Evolutionary conservation across 2,329 filamentous ascomycete species (phyloP), one percentile per base, ranked within the genome.

Genomic region (Epichloe hybrida): DNA sequence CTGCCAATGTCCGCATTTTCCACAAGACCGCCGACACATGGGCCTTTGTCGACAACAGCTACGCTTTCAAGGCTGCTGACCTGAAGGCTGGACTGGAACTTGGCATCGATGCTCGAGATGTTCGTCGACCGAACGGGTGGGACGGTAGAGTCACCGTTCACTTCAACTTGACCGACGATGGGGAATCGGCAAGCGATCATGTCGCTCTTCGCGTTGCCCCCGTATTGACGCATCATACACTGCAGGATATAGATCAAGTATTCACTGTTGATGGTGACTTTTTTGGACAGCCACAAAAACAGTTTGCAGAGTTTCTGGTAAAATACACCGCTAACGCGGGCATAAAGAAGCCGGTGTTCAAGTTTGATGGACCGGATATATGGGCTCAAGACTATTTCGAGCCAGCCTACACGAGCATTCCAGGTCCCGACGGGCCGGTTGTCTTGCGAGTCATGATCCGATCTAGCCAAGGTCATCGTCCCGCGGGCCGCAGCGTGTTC

Each of bases 371-470:
- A 17, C 17, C 17, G 6, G 66, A 69, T 48, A 54, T 62, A 17
- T 72, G 67, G 69, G 61, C 62, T 0, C 68, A 71, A 47, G 68
- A 72, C 51, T 63, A 65, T 41, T 54, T 71, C 21, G 67, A 71
- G 54, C 63, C 68, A 0, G 68, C 58, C 0, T 72, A 27, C 27
- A 8, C 60, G 0, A 68, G 62, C 45, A 70, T 71, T 49, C 69
- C 69, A 0, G 68, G 67, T 0, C 64, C 64, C 0, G 41, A 65
- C 3, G 64, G 66, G 0, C 57, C 64, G 15, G 48, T 45, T 5
- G 9, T 20, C 8, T 27, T 45, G 12, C 48, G 40, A 23, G 12
- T 71, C 7, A 59, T 69, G 49, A 56, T 71, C 7, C 54, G 64
- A 0, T 31, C 21, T 8, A 17, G 9, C n/a, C 48, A 50, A 49